These are phyloP conservation scores for Verticillium tricorpus DNA, from an alignment of 2,329 filamentous ascomycete species.

Conservation along the genomic window DNA sequence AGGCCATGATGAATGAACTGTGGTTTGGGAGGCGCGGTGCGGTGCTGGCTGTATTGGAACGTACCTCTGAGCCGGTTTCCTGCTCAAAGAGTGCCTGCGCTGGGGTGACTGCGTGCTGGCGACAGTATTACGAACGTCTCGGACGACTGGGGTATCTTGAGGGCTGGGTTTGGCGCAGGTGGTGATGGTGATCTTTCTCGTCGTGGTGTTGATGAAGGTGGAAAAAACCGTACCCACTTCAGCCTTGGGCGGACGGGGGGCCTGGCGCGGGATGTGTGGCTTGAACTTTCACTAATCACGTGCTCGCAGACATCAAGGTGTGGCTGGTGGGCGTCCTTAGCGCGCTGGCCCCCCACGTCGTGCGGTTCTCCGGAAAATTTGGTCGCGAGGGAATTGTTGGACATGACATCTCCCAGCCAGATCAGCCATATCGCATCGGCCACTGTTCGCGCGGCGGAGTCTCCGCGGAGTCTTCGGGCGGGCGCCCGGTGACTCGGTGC, in stretches of 20 bases:
- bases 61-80: conserved; percentile 46
- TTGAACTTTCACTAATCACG: neutral
- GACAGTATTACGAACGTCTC: neutral
- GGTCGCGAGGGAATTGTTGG: neutral
- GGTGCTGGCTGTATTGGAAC: conserved; percentile 23
- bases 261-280: neutral
- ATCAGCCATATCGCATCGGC: neutral
- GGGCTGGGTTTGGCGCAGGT: neutral
- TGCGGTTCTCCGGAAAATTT: neutral
- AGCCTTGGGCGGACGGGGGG: neutral
- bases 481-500: neutral
- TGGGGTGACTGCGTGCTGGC: neutral
- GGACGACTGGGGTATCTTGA: neutral
- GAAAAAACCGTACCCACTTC: neutral
- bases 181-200: neutral
- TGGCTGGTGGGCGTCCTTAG: neutral
- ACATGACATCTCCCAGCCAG: neutral
- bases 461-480: neutral
- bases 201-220: neutral
- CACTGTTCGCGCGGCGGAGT: neutral
- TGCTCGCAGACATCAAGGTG: neutral
- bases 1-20: conserved; percentile 71
- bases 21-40: conserved; percentile 14
- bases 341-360: neutral
- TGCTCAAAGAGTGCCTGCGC: conserved; percentile 26